phyloP scores from a whole-genome alignment of 306 rosid species.

The Cicer yamashitae region DNA sequence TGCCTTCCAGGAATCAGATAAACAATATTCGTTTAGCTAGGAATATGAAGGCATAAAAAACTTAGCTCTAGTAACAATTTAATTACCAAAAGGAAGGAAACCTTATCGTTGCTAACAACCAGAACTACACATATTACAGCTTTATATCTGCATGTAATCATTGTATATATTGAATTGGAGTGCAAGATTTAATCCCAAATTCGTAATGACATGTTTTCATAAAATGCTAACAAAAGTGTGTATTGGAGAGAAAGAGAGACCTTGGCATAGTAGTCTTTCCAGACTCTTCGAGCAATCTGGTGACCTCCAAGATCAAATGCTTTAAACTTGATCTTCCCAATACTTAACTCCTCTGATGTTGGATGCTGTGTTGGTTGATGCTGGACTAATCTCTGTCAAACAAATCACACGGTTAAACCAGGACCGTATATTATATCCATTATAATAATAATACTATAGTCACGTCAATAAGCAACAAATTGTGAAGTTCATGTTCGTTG shows the following conservation, averaged over 20 bases:
- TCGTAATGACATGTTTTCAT: not conserved
- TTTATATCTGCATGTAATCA: not conserved
- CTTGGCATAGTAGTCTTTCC: slow-evolving; percentile 93
- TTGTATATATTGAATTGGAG: not conserved
- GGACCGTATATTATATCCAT: not conserved
- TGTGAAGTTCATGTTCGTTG: not conserved
- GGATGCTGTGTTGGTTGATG: slow-evolving; percentile 92
- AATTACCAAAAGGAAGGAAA: not conserved
- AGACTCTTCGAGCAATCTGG: slow-evolving; percentile 40
- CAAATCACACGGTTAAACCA: slow-evolving; percentile 21
- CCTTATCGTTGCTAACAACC: slow-evolving; percentile 8
- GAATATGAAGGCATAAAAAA: slow-evolving; percentile 56
- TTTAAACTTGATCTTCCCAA: slow-evolving; percentile 88
- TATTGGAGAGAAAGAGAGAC: slow-evolving; percentile 39
- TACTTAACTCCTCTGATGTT: slow-evolving; percentile 88
- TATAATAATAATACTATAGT: slow-evolving; percentile 2
- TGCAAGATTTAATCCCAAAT: not conserved
- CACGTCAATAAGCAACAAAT: not conserved
- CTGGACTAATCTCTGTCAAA: slow-evolving; percentile 83
- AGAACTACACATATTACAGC: slow-evolving; percentile 5
- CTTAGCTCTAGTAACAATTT: not conserved
- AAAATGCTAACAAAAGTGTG: not conserved
- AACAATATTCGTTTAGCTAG: slow-evolving; percentile 40
- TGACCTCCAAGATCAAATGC: slow-evolving; percentile 90
- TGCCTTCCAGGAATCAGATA: too few species aligned